A percentile compares a stretch with the other conserved stretches of the same genome.
Conservation (phyloP, 2,329 filamentous ascomycete species). For the Plectosphaerella sp. region DNA sequence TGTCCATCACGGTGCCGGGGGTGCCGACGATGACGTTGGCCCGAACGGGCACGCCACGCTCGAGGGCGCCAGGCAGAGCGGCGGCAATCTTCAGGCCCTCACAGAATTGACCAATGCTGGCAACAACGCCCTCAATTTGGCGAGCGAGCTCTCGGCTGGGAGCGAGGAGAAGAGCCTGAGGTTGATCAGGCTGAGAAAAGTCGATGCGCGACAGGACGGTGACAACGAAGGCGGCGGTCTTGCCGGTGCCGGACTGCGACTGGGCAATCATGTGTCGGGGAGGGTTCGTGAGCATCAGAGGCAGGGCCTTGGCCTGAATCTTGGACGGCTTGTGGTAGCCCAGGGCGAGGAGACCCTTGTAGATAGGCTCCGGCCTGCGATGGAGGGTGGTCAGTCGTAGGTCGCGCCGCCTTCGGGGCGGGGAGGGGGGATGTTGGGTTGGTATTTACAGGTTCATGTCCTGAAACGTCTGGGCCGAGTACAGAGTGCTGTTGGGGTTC, state of each 20-base stretch:
- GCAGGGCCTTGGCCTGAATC: slow-evolving; percentile 92
- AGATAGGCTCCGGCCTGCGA: slow-evolving; percentile 48
- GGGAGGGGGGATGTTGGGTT: no score
- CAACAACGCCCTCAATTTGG: slow-evolving; percentile 85
- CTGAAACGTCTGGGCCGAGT: slow-evolving; percentile 78
- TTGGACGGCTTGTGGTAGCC: slow-evolving; percentile 95
- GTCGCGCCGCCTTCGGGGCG: no score
- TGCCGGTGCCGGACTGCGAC: slow-evolving; percentile 98
- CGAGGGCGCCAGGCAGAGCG: slow-evolving; percentile 74
- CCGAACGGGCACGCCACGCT: slow-evolving; percentile 63
- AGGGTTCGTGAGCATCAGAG: slow-evolving; percentile 82
- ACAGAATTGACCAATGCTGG: slow-evolving; percentile 80
- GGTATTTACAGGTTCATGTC: slow-evolving; percentile 74
- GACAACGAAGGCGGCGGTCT: slow-evolving; percentile 93
- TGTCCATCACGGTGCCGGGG: slow-evolving; percentile 86
- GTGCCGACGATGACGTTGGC: slow-evolving; percentile 87
- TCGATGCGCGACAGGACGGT: slow-evolving; percentile 88
- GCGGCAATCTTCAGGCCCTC: slow-evolving; percentile 70
- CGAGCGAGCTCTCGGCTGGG: slow-evolving; percentile 92
- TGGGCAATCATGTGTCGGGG: slow-evolving; percentile 93
- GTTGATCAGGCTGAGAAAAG: slow-evolving; percentile 59
- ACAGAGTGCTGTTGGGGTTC: slow-evolving; percentile 82
- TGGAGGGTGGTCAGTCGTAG: background rate
- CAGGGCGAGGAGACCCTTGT: slow-evolving; percentile 74
- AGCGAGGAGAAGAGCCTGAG: slow-evolving; percentile 85